Percentiles rank a stretch among this genome's conserved stretches.
Conservation (phyloP, 202 grass and related monocot genomes). For the Elaeis oleifera region DNA sequence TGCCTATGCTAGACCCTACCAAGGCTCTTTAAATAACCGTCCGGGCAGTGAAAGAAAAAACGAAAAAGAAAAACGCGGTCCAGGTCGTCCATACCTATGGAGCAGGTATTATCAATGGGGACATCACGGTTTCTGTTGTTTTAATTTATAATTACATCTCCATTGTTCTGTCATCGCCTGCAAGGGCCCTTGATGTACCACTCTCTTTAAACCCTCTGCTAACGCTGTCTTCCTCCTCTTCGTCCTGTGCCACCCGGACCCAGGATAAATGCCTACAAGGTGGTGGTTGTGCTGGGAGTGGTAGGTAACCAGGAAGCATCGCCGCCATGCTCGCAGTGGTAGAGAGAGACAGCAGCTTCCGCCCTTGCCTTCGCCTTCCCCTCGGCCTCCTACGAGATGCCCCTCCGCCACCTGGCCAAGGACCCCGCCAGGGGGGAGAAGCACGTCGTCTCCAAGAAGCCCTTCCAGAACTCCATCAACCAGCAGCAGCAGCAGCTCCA, state of each 20-base stretch:
- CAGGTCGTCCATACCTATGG: conserved; percentile 4
- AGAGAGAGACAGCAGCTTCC: conserved; percentile 12
- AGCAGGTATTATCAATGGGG: conserved; percentile 10
- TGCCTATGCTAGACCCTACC: too few relatives aligned
- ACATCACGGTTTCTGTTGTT: background rate
- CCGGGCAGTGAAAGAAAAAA: background rate
- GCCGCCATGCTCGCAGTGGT: conserved; percentile 13
- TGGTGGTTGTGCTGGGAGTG: too few relatives aligned
- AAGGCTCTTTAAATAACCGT: too few relatives aligned
- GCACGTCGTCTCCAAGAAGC: conserved; percentile 46
- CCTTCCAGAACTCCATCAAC: conserved; percentile 70
- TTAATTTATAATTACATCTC: too few relatives aligned
- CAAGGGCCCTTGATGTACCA: conserved; percentile 15
- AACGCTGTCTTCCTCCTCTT: background rate
- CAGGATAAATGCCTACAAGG: conserved; percentile 3
- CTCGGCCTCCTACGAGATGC: conserved; percentile 35
- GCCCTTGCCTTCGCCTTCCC: background rate
- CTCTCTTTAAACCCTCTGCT: conserved; percentile 17
- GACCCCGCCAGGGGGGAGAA: background rate
- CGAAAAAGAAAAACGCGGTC: background rate
- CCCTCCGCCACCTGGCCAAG: conserved; percentile 22
- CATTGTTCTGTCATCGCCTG: conserved; percentile 6
- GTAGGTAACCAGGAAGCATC: too few relatives aligned
- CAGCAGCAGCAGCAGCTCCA: conserved; percentile 72
- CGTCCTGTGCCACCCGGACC: background rate